Base-by-base conservation (phyloP, 768 basidiomycete species). In the Naematelia encephala region DNA sequence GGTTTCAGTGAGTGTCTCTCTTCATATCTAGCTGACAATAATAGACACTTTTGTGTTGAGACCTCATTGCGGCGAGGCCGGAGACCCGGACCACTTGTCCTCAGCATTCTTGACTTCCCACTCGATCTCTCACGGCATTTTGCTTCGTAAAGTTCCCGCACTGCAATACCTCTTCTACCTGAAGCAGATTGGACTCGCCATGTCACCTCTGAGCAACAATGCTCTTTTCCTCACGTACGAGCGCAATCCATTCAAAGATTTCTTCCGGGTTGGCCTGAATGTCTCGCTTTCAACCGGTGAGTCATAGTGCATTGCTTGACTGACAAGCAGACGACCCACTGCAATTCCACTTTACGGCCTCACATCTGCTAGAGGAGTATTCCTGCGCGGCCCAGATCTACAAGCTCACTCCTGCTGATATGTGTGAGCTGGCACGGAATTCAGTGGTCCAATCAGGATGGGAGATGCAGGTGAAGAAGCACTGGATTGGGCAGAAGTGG, bases 261-360 rank as follows among this genome's bases (percentile, higher is more conserved):
- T 94, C 79, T 98, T 98, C 84, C 87, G 90, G 76, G 87, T 87
- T 0, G 96, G 96, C 21, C 80, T 99, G 65, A 98, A 98, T 75
- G 75, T 97, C 63, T 92, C 90, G 75, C 78, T 97, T 78, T 94
- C 92, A 64, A 97, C 94, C 1, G 94, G 97, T 77, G 91, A 92
- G 66, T 63, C 8, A 21, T 2, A n/a, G 27, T 47, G 8, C 54
- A 22, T 25, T 50, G 25, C 50, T 25, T 10, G 21, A 3, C 30
- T 43, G 23, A 47, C n/a, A n/a, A 22, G 16, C 48, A 69, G 73
- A 74, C 45, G 70, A 74, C 45, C 68, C 68, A 12, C 63, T 72
- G 39, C 94, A 98, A 79, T 96, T 99, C 80, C 94, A 98, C 79
- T 96, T 98, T 78, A 98, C 96, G 27, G 96, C 96, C 82, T 92